phyloP scores from a whole-genome alignment of 352 stramenopile species.

The Phytophthora agathidicida region DNA sequence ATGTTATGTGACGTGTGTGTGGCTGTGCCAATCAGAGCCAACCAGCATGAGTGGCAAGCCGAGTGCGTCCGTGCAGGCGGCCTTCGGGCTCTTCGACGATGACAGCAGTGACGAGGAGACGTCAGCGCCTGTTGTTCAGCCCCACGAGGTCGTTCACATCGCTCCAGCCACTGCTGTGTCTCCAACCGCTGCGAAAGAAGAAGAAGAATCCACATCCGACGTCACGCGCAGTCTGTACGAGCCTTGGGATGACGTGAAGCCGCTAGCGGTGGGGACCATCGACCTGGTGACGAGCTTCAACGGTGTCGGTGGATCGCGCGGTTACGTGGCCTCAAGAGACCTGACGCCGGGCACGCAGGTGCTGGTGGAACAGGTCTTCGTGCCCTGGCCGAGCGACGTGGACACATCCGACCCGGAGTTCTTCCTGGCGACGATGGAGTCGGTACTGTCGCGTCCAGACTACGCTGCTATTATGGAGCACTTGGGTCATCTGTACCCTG shows the following conservation, averaged over 20 bases:
- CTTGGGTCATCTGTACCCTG: conserved; percentile 87
- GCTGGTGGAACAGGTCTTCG: conserved; percentile 89
- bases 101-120: conserved; percentile 72
- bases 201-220: background rate
- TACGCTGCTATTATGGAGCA: conserved; percentile 74
- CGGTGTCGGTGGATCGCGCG: conserved; percentile 80
- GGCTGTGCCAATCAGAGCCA: conserved; percentile 12
- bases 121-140: conserved; percentile 4
- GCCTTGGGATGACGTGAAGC: conserved; percentile 80
- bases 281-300: conserved; percentile 60
- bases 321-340: conserved; percentile 85
- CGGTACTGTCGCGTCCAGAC: conserved; percentile 76
- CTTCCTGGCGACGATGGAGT: conserved; percentile 89
- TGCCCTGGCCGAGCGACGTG: conserved; percentile 90
- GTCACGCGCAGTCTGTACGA: conserved; percentile 51
- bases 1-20: too few relatives aligned
- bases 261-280: conserved; percentile 85
- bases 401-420: conserved; percentile 79
- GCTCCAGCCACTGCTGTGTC: conserved; percentile 4
- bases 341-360: conserved; percentile 89
- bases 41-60: conserved; percentile 28
- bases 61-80: conserved; percentile 68
- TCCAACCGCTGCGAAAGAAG: conserved; percentile 2
- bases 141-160: conserved; percentile 35
- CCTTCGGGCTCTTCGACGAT: conserved; percentile 86